Evolutionary conservation across 495 filamentous ascomycete genomes (phyloP), one percentile per base, ranked within the genome.

Genomic region (Echria macrotheca): DNA sequence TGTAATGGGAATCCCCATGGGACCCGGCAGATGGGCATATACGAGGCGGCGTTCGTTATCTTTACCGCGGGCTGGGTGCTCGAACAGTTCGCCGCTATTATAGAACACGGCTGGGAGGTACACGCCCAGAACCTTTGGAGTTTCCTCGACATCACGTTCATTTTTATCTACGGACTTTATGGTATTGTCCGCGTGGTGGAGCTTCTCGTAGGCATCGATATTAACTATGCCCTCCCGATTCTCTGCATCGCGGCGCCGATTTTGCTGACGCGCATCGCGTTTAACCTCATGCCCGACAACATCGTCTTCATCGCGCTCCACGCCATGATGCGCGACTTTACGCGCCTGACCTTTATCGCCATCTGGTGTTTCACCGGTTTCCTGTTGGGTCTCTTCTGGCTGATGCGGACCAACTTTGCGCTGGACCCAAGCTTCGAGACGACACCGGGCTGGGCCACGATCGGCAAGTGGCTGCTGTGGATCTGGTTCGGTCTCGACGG

Each of bases 401-500:
- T 85, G 3, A 55, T 61, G n/a, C 52, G 54, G 7, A 60, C 59
- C 22, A 43, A 54, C 50, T 47, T 65, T 3, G 60, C 59, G 15
- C 49, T 56, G 22, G 63, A 69, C 28, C 53, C 64, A 15, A 14
- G 36, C 28, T 5, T n/a, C 31, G 38, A 68, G 41, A 24, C 32
- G 42, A 37, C 40, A 33, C 39, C 49, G 2, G 49, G 41, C 4
- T 66, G 58, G 58, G 61, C 76, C 36, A 82, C 77, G 2, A 80
- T 85, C 44, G 71, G 71, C 5, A 83, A 82, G 56, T 85, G 81
- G 81, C 80, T 85, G 68, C 63, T 85, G 3, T 84, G 78, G 77
- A 80, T 85, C 48, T 85, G 81, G 81, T 85, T 85, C 52, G 81
- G 81, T 0, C 73, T 85, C 17, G 81, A 84, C 51, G 81, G 80